Evolutionary conservation across 768 basidiomycete species (phyloP).

Genomic region (Saitozyma sp.): DNA sequence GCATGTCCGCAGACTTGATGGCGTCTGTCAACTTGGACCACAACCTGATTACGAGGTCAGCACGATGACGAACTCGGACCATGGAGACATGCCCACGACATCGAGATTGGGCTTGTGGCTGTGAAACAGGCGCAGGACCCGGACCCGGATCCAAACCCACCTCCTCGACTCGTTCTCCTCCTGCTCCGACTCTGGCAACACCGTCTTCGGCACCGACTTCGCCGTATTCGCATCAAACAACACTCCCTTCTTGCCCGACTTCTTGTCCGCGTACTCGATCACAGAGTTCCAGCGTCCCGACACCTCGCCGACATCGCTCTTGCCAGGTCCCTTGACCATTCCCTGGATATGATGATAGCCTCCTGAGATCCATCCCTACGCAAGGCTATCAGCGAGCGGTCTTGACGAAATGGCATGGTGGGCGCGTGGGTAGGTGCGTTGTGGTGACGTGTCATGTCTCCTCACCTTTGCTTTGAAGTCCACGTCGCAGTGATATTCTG

Average conservation of each 20-base stretch:
- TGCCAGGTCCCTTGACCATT: slow-evolving; percentile 65
- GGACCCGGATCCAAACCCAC: slow-evolving; percentile 58
- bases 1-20: slow-evolving; percentile 86
- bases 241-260: slow-evolving; percentile 70
- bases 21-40: slow-evolving; percentile 84
- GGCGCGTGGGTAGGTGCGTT: no score
- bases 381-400: slow-evolving; percentile 2
- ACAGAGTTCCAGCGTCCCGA: slow-evolving; percentile 84
- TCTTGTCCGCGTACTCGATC: slow-evolving; percentile 74
- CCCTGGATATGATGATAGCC: slow-evolving; percentile 90
- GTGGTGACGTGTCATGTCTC: not conserved
- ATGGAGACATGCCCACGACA: not conserved
- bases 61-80: no score
- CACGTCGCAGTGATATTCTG: slow-evolving; percentile 72
- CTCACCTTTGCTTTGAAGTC: slow-evolving; percentile 96
- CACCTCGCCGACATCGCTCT: slow-evolving; percentile 74
- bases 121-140: not conserved
- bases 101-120: no score
- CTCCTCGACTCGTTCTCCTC: slow-evolving; percentile 86
- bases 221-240: slow-evolving; percentile 82
- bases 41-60: slow-evolving; percentile 57
- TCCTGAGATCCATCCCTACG: slow-evolving; percentile 94
- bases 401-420: not conserved
- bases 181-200: slow-evolving; percentile 82
- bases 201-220: slow-evolving; percentile 73